Base-by-base conservation (phyloP, 2,329 filamentous ascomycete species). In the Hymenoscyphus scutula region DNA sequence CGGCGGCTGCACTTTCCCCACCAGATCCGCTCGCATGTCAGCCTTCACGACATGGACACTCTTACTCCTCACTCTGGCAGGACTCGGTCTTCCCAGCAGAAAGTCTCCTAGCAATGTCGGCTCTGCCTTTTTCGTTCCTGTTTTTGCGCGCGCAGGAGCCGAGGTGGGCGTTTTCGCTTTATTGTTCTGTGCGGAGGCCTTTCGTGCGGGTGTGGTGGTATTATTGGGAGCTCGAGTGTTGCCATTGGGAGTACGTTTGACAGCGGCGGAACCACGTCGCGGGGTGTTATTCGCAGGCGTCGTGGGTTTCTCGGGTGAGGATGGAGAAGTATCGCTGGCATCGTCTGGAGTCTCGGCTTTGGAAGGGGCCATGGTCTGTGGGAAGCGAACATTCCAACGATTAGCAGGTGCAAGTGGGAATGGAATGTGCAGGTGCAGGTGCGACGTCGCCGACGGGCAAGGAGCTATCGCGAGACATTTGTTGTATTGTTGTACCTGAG, bases 41-140 rank as follows among this genome's bases (percentile, higher is more conserved):
- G 81, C 80, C 77, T 89, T 82, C 70, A 85, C 79, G 64, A 74
- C 76, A 76, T 89, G 82, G 68, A 86, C 75, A 69, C 82, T 84
- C 75, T 83, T 83, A 68, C 85, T 79, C 66, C 84, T 79, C 57
- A 79, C 78, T 30, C 85, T 81, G n/a, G 81, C 80, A 2, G 84
- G 79, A 10, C 84, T 81, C 1, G 81, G 84, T 23, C 83, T 79
- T 15, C 84, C 84, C 27, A 84, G 76, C 45, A 87, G 76, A 70
- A 87, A 87, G 72, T 87, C 84, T 37, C 77, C 76, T 8, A 87
- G 76, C 4, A 87, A 75, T 1, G 80, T 84, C 13, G 80, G 79
- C 60, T 81, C 78, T 10, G 65, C 30, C 58, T 66, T 73, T 64
- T 69, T 73, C 17, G 53, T 34, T 5, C 56, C 62, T 13, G 63